These are phyloP conservation scores for Talaromyces sp. DNA, from an alignment of 2,329 filamentous ascomycete species.

Conservation along the genomic window DNA sequence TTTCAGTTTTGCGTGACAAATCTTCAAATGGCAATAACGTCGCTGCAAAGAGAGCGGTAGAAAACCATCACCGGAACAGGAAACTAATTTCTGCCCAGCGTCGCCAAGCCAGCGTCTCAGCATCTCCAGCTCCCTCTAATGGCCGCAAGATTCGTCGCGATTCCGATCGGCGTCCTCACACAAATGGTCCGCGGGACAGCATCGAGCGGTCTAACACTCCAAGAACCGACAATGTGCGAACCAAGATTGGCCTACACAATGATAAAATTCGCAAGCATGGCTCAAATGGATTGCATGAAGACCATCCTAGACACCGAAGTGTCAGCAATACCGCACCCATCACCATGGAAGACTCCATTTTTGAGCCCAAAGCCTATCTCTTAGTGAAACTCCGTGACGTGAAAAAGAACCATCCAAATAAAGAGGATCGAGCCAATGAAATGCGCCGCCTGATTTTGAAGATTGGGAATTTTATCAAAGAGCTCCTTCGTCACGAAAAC, in stretches of 20 bases:
- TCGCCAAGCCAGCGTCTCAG: conserved; percentile 34
- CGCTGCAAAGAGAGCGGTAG: conserved; percentile 70
- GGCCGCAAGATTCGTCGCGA: conserved; percentile 38
- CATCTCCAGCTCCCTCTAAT: conserved; percentile 39
- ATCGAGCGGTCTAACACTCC: conserved; percentile 39
- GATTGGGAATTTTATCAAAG: conserved; percentile 42
- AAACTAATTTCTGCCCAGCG: conserved; percentile 44
- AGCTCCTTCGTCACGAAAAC: conserved; percentile 30
- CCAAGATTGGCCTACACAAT: conserved; percentile 26
- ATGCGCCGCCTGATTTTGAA: conserved; percentile 38
- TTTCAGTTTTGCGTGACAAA: conserved; percentile 91
- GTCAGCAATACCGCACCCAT: conserved; percentile 31
- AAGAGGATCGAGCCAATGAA: conserved; percentile 37
- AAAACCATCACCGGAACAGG: conserved; percentile 93
- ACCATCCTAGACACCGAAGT: conserved; percentile 28
- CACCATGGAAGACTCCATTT: conserved; percentile 39
- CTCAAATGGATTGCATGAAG: conserved; percentile 29
- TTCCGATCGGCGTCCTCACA: conserved; percentile 36
- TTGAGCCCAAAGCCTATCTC: conserved; percentile 41
- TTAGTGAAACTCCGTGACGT: conserved; percentile 39
- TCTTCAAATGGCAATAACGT: conserved; percentile 58
- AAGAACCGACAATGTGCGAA: conserved; percentile 29
- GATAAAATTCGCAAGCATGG: conserved; percentile 27
- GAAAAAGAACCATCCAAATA: conserved; percentile 41
- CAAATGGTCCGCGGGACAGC: conserved; percentile 36